phyloP scores from a whole-genome alignment of 176 grass and related monocot genomes.

The Eleusine indica region DNA sequence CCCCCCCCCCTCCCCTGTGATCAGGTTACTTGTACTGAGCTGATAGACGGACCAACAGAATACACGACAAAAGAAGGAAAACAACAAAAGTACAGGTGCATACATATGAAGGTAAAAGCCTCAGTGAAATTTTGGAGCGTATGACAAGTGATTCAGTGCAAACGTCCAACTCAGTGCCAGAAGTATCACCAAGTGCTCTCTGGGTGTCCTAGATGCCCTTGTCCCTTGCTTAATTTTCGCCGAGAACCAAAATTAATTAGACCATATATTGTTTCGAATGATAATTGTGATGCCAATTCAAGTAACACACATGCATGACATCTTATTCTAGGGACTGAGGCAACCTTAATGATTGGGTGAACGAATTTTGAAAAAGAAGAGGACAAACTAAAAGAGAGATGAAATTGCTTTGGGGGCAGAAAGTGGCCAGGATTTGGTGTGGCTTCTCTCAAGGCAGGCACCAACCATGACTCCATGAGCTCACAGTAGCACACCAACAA shows the following conservation, averaged over 20 bases:
- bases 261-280: neutral
- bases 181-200: slow-evolving; percentile 32
- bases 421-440: slow-evolving; percentile 33
- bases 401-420: slow-evolving; percentile 4
- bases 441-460: slow-evolving; percentile 23
- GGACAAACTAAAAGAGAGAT: slow-evolving; percentile 22
- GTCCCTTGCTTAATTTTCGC: neutral
- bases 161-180: slow-evolving; percentile 40
- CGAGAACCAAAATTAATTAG: neutral
- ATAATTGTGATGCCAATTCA: neutral
- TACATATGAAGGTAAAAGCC: slow-evolving; percentile 27
- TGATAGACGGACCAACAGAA: neutral
- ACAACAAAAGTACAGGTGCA: slow-evolving; percentile 37
- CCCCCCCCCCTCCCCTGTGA: neutral
- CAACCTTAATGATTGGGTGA: slow-evolving; percentile 31
- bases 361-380: slow-evolving; percentile 29
- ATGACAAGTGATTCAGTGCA: slow-evolving; percentile 26
- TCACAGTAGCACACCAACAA: neutral
- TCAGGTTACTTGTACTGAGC: slow-evolving; percentile 29
- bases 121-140: slow-evolving; percentile 31
- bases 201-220: slow-evolving; percentile 33
- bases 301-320: neutral
- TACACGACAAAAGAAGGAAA: slow-evolving; percentile 33
- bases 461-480: slow-evolving; percentile 9
- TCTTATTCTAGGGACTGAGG: neutral